phyloP scores from a whole-genome alignment of 768 basidiomycete species.

The Auriscalpium orientale region DNA sequence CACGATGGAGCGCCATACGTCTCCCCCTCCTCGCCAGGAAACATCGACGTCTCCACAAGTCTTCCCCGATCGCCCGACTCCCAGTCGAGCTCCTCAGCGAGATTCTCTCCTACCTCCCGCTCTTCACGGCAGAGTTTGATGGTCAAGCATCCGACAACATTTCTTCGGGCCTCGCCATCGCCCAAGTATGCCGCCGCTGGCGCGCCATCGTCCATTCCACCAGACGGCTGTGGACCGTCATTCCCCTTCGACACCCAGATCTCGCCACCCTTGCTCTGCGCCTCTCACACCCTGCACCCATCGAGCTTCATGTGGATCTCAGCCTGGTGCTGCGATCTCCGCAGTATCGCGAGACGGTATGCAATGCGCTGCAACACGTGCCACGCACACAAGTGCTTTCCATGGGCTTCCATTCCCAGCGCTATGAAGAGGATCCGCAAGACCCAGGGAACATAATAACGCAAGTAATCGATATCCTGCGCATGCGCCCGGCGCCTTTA shows the following conservation, averaged over 20 bases:
- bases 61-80: not conserved
- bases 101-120: not conserved
- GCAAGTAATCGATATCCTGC: not conserved
- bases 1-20: no score
- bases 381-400: not conserved
- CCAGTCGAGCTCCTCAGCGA: not conserved
- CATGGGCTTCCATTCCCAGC: not conserved
- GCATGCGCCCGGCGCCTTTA: not conserved
- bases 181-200: not conserved
- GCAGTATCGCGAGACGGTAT: not conserved
- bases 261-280: not conserved
- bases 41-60: no score
- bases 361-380: not conserved
- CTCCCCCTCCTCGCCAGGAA: no score
- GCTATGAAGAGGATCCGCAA: not conserved
- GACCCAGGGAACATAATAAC: not conserved
- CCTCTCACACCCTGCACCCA: not conserved
- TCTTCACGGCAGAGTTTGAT: not conserved
- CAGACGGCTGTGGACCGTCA: not conserved
- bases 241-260: not conserved
- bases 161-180: not conserved
- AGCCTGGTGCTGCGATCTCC: not conserved
- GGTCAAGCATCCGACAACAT: not conserved
- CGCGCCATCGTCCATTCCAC: not conserved
- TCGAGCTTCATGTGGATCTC: not conserved